These are phyloP conservation scores for Cladosporium phlei DNA, from an alignment of 2,329 filamentous ascomycete genomes.

Conservation along the genomic window DNA sequence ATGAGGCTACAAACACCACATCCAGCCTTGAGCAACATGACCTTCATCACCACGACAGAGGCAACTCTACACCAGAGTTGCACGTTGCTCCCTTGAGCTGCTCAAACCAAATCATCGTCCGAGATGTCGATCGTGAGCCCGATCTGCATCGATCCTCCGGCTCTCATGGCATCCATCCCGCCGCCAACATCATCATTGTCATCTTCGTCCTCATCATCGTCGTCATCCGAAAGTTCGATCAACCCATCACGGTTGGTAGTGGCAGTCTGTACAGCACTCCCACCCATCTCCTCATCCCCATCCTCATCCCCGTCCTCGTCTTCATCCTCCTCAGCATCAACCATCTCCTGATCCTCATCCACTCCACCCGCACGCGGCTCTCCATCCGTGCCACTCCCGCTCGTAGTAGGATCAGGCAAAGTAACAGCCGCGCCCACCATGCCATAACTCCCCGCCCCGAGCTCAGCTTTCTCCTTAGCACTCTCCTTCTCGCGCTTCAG, in stretches of 20 bases:
- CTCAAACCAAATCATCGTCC: too few species aligned
- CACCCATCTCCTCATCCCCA: neutral
- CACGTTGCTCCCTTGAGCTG: too few species aligned
- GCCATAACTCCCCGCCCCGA: slow-evolving; percentile 3
- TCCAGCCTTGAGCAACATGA: too few species aligned
- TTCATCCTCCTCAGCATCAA: slow-evolving; percentile 5
- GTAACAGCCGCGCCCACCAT: slow-evolving; percentile 12
- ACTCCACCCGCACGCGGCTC: neutral
- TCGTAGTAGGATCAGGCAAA: neutral
- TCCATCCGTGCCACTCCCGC: neutral
- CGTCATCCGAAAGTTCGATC: slow-evolving; percentile 1
- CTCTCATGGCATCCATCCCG: too few species aligned
- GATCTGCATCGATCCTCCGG: too few species aligned
- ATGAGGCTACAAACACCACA: too few species aligned
- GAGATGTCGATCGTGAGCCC: too few species aligned
- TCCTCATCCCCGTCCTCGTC: neutral
- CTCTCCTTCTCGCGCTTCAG: slow-evolving; percentile 17
- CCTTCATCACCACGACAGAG: too few species aligned
- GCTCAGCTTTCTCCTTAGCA: slow-evolving; percentile 16
- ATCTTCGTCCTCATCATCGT: too few species aligned
- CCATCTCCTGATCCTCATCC: slow-evolving; percentile 5
- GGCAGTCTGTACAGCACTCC: neutral
- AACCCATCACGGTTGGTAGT: neutral
- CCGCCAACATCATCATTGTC: too few species aligned
- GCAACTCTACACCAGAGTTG: too few species aligned